Conservation (phyloP, 148 eudicot genomes). For the Diospyros kaki region DNA sequence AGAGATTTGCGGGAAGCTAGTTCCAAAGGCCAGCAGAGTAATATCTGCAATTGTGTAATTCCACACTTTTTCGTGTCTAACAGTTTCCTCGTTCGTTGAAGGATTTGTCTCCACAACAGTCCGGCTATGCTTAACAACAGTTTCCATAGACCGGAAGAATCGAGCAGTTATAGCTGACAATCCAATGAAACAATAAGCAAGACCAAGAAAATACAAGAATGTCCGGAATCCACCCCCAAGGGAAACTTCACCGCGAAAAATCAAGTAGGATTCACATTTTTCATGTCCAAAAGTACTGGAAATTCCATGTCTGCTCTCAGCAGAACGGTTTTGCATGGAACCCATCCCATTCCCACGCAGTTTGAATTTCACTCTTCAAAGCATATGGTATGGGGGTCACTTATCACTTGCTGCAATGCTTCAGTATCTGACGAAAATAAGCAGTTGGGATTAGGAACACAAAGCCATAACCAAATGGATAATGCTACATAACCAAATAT, state of each 20-base stretch:
- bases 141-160: slow-evolving; percentile 88
- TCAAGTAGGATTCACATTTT: slow-evolving; percentile 41
- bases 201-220: slow-evolving; percentile 50
- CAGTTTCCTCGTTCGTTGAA: slow-evolving; percentile 35
- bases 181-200: slow-evolving; percentile 84
- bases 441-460: background rate
- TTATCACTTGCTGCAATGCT: background rate
- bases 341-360: slow-evolving; percentile 22
- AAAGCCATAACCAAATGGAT: background rate
- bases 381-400: background rate
- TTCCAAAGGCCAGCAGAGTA: slow-evolving; percentile 79
- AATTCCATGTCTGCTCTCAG: slow-evolving; percentile 7
- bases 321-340: slow-evolving; percentile 14
- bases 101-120: slow-evolving; percentile 66
- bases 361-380: slow-evolving; percentile 16
- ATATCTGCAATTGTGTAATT: slow-evolving; percentile 88
- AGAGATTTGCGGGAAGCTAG: slow-evolving; percentile 94
- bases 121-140: slow-evolving; percentile 77
- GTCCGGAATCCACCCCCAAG: slow-evolving; percentile 54
- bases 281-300: slow-evolving; percentile 19
- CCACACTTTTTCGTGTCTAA: slow-evolving; percentile 73
- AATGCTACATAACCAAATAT: background rate
- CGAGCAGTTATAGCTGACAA: slow-evolving; percentile 80
- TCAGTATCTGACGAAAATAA: slow-evolving; percentile 8
- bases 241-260: slow-evolving; percentile 48